Evolutionary conservation across 2,329 filamentous ascomycete species (phyloP), one percentile per base, ranked within the genome.

Genomic region (Epichloe baconii): DNA sequence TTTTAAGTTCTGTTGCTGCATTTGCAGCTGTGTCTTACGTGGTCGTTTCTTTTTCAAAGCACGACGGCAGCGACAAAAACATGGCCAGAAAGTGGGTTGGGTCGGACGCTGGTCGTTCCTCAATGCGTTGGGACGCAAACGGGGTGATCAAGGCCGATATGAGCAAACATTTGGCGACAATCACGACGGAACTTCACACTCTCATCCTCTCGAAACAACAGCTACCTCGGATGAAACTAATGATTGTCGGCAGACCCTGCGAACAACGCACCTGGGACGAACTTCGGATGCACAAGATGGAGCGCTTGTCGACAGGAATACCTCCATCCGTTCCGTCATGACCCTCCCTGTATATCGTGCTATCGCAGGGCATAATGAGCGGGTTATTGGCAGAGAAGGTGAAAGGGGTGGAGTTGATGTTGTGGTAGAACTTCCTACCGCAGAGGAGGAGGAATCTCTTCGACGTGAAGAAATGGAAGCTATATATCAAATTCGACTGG

Each of bases 381-480:
- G 83, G 58, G 82, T 96, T 1, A 75, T 97, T 46, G 93, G 83
- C 7, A 79, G 90, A 5, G 93, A 95, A 66, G 93, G 93, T 47
- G 93, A 98, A 64, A 79, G 93, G 54, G 91, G 78, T 49, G 93
- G 93, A 42, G 88, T 98, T 59, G 93, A 98, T 60, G 79, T 87
- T 4, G 89, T 98, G 0, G 70, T 97, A 12, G 90, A 96, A 65
- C 80, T 86, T 57, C 90, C 90, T 0, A 88, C 85, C 0, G 77
- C 74, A 8, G 87, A 95, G 48, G 85, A 89, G 50, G 82, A 94
- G 57, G 88, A 95, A 64, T 68, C 71, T 2, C 71, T 88, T 49
- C 78, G 93, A 12, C 89, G 97, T 56, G 80, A 88, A 31, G 88
- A 96, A 66, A 97, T 97, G 93, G 86, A 93, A 55, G 80, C 86